Evolutionary conservation across 345 rosid genomes (phyloP), one percentile per base, ranked within the genome.

Genomic region (Bretschneidera sinensis): DNA sequence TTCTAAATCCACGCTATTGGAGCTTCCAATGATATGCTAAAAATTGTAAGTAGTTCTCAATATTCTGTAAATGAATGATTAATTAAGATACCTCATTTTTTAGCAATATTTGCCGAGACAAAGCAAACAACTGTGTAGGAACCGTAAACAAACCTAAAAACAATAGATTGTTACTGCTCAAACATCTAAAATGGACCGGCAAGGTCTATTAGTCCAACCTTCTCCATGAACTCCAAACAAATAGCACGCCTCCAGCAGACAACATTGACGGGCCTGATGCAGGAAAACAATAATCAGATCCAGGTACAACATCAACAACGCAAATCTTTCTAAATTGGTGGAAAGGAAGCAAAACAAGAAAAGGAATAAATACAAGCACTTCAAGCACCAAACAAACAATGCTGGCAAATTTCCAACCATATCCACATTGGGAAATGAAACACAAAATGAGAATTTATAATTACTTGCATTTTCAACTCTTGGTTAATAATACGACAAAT

Each of bases 211-310:
- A 24, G 28, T 50, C 79, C 62, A 68, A 94, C 97, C 96, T 90
- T 94, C 78, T 89, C 99, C 92, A 79, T 86, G 85, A 84, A 94
- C 73, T 90, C 97, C 73, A 94, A 71, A 81, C 96, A 90, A 59
- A 90, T 79, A 39, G 99, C 97, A 9, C 97, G 92, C 76, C 59
- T 90, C 99, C 96, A 94, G 80, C 91, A 88, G 52, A 88, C 91
- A 59, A 88, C 96, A 77, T 77, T 85, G 54, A 88, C 80, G 13
- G 96, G 96, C 86, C 96, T 88, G 74, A 57, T 21, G 59, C 48
- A 68, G 67, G 59, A 60, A 56, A 71, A 67, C 55, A 66, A 52
- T 45, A 17, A 64, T 74, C 67, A 76, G 78, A 59, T 70, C 43
- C 62, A 51, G 7, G 60, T 31, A 31, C 17, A 25, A 39, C 45